A percentile compares a stretch with the other conserved stretches of the same genome.
Conservation (phyloP, 805 yeast species). For the Hyphopichia homilentoma region DNA sequence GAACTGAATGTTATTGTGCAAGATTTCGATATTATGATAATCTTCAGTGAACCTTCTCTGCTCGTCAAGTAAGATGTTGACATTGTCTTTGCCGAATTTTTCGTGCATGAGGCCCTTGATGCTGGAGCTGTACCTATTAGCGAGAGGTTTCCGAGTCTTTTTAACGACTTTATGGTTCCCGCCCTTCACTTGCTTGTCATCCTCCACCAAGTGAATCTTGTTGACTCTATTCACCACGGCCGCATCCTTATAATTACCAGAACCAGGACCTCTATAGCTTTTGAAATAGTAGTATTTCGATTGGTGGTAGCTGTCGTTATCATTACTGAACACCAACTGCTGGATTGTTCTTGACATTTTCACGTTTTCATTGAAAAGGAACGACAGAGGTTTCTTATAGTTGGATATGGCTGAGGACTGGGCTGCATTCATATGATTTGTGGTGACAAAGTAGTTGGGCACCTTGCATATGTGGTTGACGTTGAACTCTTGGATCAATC, state of each 20-base stretch:
- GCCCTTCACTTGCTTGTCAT: slow-evolving; percentile 5
- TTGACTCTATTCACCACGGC: slow-evolving; percentile 38
- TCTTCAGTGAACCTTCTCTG: slow-evolving; percentile 34
- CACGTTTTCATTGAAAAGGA: slow-evolving; percentile 20
- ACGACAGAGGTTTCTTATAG: slow-evolving; percentile 11
- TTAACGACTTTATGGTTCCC: slow-evolving; percentile 4
- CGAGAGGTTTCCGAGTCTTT: slow-evolving; percentile 15
- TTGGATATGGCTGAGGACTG: slow-evolving; percentile 7
- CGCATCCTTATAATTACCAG: slow-evolving; percentile 44
- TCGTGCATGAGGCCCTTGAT: slow-evolving; percentile 39
- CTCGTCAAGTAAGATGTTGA: slow-evolving; percentile 23
- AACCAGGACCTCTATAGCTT: slow-evolving; percentile 42
- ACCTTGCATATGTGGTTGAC: slow-evolving; percentile 38
- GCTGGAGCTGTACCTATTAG: slow-evolving; percentile 15
- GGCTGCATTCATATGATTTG: slow-evolving; percentile 15
- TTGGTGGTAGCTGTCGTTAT: slow-evolving; percentile 30
- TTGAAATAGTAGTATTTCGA: slow-evolving; percentile 39
- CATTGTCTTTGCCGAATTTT: slow-evolving; percentile 24
- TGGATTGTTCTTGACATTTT: slow-evolving; percentile 32
- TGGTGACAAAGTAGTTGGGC: slow-evolving; percentile 38
- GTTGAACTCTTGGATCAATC: slow-evolving; percentile 39
- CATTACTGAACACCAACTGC: slow-evolving; percentile 32
- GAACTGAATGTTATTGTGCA: slow-evolving; percentile 40
- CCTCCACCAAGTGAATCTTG: slow-evolving; percentile 24
- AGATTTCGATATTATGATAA: slow-evolving; percentile 37